phyloP scores from a whole-genome alignment of 352 stramenopile genomes.

The Globisporangium alternatum region DNA sequence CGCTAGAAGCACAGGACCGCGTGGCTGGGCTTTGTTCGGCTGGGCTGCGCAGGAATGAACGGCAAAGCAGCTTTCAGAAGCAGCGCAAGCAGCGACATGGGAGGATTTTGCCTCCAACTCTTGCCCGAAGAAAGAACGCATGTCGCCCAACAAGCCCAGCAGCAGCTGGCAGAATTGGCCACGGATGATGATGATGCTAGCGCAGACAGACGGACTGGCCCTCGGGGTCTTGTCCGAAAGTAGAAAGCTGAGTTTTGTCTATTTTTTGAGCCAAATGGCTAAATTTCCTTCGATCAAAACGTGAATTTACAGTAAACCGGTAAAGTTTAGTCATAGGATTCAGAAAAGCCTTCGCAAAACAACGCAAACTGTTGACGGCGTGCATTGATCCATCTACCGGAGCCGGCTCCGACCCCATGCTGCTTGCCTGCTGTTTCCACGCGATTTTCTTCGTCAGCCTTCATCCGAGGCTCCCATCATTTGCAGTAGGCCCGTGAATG shows the following conservation, averaged over 20 bases:
- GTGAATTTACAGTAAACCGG: no score
- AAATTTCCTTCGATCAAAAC: no score
- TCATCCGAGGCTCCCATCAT: neutral
- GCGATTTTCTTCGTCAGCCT: neutral
- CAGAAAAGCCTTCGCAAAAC: no score
- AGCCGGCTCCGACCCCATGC: neutral
- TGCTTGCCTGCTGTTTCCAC: neutral
- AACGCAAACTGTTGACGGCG: no score
- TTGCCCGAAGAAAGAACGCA: neutral
- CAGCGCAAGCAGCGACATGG: neutral
- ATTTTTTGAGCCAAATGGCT: no score
- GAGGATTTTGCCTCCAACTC: constrained; percentile 1
- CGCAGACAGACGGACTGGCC: no score
- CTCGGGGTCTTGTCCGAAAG: no score
- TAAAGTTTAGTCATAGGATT: no score
- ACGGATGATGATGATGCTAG: neutral
- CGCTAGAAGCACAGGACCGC: no score
- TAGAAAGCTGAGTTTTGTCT: no score
- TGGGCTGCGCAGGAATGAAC: neutral
- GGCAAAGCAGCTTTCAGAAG: neutral
- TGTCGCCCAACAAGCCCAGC: neutral
- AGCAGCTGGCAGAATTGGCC: constrained; percentile 1
- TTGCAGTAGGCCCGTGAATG: neutral
- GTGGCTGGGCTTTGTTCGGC: neutral
- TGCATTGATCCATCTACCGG: neutral